These are phyloP conservation scores for Phlegmacium glaucopus DNA, from an alignment of 768 basidiomycete species.

Conservation along the genomic window DNA sequence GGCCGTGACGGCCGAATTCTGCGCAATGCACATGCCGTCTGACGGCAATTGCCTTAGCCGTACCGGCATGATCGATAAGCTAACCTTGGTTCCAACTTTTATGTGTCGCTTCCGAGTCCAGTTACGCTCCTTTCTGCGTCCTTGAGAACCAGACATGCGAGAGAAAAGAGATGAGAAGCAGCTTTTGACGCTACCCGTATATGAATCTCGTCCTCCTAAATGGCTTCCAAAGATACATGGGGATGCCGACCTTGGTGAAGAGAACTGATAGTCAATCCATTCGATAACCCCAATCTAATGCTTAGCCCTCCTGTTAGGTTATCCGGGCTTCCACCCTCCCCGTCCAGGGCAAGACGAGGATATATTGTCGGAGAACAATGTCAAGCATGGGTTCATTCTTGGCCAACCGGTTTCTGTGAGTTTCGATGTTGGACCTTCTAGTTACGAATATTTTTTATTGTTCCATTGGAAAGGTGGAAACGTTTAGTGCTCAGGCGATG, in stretches of 20 bases:
- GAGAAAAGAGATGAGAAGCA: conserved; percentile 32
- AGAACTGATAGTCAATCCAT: background rate
- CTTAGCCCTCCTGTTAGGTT: conserved; percentile 43
- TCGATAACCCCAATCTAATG: background rate
- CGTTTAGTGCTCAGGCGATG: conserved; percentile 54
- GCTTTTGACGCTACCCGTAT: conserved; percentile 39
- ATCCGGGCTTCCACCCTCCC: conserved; percentile 74
- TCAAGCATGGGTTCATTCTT: conserved; percentile 63
- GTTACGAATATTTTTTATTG: background rate
- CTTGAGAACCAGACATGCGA: conserved; percentile 23
- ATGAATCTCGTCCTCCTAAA: conserved; percentile 63
- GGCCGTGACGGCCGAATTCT: too few species aligned
- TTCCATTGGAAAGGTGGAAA: conserved; percentile 48
- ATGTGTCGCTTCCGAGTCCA: too few species aligned
- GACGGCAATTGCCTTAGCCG: too few species aligned
- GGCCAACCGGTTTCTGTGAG: conserved; percentile 56
- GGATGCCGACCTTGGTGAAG: conserved; percentile 67
- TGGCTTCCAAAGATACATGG: conserved; percentile 72
- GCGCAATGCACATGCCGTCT: too few species aligned
- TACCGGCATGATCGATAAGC: too few species aligned
- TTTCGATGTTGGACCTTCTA: background rate
- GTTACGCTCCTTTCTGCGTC: conserved; percentile 4
- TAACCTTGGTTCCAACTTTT: too few species aligned
- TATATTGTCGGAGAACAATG: conserved; percentile 55
- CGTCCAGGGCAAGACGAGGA: conserved; percentile 75